A percentile compares a stretch with the other conserved stretches of the same genome.
Conservation (phyloP, 192 early-diverging fungal genomes). For the Funneliformis geosporum region DNA sequence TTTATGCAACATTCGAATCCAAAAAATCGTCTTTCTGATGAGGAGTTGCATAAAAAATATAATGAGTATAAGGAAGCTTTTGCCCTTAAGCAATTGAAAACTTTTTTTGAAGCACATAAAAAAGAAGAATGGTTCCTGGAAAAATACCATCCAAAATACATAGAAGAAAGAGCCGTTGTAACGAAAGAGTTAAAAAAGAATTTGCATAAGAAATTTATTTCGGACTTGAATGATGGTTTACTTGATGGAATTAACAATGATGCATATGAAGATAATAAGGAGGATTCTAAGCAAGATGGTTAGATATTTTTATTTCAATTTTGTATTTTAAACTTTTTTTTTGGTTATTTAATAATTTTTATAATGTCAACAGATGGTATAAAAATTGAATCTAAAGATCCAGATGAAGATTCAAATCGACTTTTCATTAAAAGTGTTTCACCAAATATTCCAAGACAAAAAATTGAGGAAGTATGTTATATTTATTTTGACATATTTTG, state of each 20-base stretch:
- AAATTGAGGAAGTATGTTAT: conserved; percentile 62
- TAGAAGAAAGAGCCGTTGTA: conserved; percentile 52
- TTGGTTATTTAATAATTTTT: neutral
- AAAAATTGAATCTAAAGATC: conserved; percentile 20
- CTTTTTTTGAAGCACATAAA: conserved; percentile 78
- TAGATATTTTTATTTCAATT: neutral
- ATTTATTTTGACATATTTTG: too few species aligned
- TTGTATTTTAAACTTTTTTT: neutral
- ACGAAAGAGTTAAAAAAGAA: conserved; percentile 56
- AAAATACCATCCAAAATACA: conserved; percentile 84
- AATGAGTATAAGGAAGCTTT: conserved; percentile 83
- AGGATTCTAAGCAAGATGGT: conserved; percentile 31
- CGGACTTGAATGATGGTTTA: conserved; percentile 69
- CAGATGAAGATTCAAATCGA: conserved; percentile 45
- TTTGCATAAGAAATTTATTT: conserved; percentile 60
- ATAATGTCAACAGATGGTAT: conserved; percentile 23
- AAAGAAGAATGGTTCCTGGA: conserved; percentile 91
- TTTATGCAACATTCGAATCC: conserved; percentile 62
- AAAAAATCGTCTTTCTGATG: conserved; percentile 65
- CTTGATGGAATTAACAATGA: conserved; percentile 57
- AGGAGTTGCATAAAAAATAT: conserved; percentile 79
- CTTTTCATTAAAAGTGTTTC: conserved; percentile 86
- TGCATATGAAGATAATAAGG: conserved; percentile 39
- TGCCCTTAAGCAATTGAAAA: conserved; percentile 61
- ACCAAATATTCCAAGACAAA: conserved; percentile 61